Base-by-base conservation (phyloP, 1,139 yeast genomes). In the Hyphopichia wangnamkhiaoensis region DNA sequence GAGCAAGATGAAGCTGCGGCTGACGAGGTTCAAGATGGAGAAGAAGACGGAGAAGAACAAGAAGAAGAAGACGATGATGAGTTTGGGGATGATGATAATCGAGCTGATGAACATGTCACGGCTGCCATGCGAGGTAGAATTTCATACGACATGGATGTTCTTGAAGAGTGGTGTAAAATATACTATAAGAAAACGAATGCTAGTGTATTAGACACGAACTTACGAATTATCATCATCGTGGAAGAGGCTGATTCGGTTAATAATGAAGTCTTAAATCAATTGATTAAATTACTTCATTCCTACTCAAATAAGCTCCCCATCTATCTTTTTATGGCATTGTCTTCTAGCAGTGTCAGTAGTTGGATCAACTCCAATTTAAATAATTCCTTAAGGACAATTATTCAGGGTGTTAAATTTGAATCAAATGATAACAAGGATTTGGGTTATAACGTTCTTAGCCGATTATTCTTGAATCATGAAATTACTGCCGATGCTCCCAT, bases 211-310 rank as follows among this genome's bases (percentile, higher is more conserved):
- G 42, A 31, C 13, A 40, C 43, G 15, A 41, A 39, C 21, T 38
- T 63, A 12, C 50, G 72, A 17, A 52, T 76, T 15, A 59, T 79
- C 12, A 58, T 80, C 4, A 59, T 82, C 5, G 53, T 84, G n/a
- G 86, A 83, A 50, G 89, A 84, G 53, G 74, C 85, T 1, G 86
- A 80, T 49, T 71, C 84, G 2, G 72, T 83, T 41, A 75, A 73
- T 31, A 62, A 71, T 9, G 68, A 67, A n/a, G 65, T 80, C 2
- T 54, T 84, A 17, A 68, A 79, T 33, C 79, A 73, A 20, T 53
- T 82, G 26, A 50, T 84, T 18, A 68, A 67, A 36, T 54, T 79
- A 31, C 54, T 82, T 36, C 71, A 75, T 47, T 61, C 66, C 2
- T 63, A 63, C 40, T 47, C 62, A 8, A 35, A 61, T 1, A 58